phyloP scores from a whole-genome alignment of 768 basidiomycete species.

The Mycena pura region DNA sequence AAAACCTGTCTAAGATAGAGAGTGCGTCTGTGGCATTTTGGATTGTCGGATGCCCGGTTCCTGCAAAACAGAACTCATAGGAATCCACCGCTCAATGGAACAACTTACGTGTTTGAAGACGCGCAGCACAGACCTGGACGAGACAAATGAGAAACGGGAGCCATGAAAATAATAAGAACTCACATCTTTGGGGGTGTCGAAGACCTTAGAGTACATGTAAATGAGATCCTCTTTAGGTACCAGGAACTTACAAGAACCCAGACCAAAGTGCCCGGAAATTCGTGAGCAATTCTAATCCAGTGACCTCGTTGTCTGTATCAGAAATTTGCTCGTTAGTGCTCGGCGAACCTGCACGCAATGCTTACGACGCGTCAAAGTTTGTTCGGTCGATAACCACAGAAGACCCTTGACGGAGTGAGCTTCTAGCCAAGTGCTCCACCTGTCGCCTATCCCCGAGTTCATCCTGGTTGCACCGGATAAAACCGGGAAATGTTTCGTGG shows the following conservation, averaged over 20 bases:
- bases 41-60: constrained; percentile 80
- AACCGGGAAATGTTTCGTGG: constrained; percentile 61
- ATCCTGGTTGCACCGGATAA: constrained; percentile 81
- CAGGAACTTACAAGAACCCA: constrained; percentile 66
- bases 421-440: constrained; percentile 68
- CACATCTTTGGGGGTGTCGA: constrained; percentile 80
- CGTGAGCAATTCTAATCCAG: constrained; percentile 77
- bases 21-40: constrained; percentile 62
- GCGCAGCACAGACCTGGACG: constrained; percentile 64
- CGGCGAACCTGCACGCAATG: not conserved
- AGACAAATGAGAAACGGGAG: constrained; percentile 17
- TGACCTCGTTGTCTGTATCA: constrained; percentile 65
- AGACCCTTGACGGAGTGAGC: constrained; percentile 57
- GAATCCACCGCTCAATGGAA: constrained; percentile 2
- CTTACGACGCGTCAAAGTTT: constrained; percentile 73
- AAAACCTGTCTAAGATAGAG: constrained; percentile 69
- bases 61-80: constrained; percentile 43
- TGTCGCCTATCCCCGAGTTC: constrained; percentile 70
- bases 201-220: constrained; percentile 46
- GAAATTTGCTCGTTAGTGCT: not conserved
- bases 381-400: constrained; percentile 85
- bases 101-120: constrained; percentile 64
- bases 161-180: constrained; percentile 29
- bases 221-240: too few species aligned
- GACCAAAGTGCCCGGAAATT: constrained; percentile 65